phyloP scores from a whole-genome alignment of 768 basidiomycete species.

The Serendipita indica region DNA sequence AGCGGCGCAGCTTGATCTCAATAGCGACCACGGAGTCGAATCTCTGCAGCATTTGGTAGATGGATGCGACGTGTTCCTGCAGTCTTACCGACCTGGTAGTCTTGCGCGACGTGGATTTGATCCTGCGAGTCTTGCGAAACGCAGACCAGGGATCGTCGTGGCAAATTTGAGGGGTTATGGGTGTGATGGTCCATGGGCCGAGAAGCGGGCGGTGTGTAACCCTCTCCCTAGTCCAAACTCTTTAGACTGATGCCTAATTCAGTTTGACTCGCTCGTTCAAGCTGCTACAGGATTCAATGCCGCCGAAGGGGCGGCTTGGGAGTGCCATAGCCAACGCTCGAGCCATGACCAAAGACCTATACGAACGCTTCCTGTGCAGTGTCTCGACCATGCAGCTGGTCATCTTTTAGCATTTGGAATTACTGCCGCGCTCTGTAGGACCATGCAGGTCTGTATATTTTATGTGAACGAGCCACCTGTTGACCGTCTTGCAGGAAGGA shows the following conservation, averaged over 20 bases:
- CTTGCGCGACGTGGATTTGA: slow-evolving; percentile 37
- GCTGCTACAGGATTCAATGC: slow-evolving; percentile 44
- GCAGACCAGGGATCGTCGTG: slow-evolving; percentile 34
- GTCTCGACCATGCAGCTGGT: slow-evolving; percentile 43
- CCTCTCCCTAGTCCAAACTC: not conserved
- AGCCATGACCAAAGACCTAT: slow-evolving; percentile 13
- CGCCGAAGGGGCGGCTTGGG: slow-evolving; percentile 39
- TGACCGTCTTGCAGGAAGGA: slow-evolving; percentile 31
- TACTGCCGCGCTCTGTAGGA: slow-evolving; percentile 38
- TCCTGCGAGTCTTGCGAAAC: slow-evolving; percentile 25
- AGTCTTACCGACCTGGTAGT: slow-evolving; percentile 42
- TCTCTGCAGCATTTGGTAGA: slow-evolving; percentile 26
- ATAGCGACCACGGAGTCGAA: slow-evolving; percentile 19
- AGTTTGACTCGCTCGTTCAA: slow-evolving; percentile 55
- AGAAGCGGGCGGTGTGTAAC: slow-evolving; percentile 33
- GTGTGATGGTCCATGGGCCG: slow-evolving; percentile 41
- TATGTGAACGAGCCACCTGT: not conserved
- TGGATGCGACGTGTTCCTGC: slow-evolving; percentile 43
- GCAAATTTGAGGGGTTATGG: slow-evolving; percentile 44
- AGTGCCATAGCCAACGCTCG: slow-evolving; percentile 12
- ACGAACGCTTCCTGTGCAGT: slow-evolving; percentile 39
- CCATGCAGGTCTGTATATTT: slow-evolving; percentile 29
- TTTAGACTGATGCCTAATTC: not conserved
- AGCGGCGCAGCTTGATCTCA: slow-evolving; percentile 44
- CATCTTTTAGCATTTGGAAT: slow-evolving; percentile 46